Evolutionary conservation across 768 basidiomycete species (phyloP), one percentile per base, ranked within the genome.

Genomic region (Roridomyces roridus): DNA sequence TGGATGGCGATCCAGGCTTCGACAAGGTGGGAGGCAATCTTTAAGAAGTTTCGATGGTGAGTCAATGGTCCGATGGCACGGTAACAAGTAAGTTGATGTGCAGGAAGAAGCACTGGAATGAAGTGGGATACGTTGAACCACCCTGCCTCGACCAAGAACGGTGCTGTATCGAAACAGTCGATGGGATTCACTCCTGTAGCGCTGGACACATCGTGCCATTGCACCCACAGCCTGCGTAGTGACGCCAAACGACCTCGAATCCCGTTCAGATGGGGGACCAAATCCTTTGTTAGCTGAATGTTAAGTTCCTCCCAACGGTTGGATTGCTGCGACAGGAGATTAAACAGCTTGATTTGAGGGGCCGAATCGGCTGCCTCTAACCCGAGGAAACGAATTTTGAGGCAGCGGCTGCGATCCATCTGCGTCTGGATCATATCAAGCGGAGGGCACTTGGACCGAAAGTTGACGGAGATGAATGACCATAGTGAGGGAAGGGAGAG

Each of bases 401-500:
- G 23, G 12, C 1, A 17, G 9, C 18, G 40, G 14, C 35, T 23
- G 17, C 48, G 48, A 4, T n/a, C 17, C 4, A 50, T n/a, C 24
- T 40, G 48, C 7, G 48, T 21, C 39, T 28, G 34, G 2, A 40
- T n/a, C 48, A 40, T 40, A 5, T 35, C 12, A n/a, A n/a, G 10
- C 14, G 48, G 29, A 39, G 17, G 2, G 35, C 35, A 15, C 23
- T 7, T 6, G 1, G 4, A 4, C 3, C 8, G 15, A 1, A 3
- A n/a, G n/a, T n/a, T n/a, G 37, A 57, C 29, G 23, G 5, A 28
- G 10, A 57, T 14, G 17, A 6, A 10, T 7, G 56, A 51, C 56
- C 56, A 57, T 36, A 57, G 25, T 4, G 44, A 51, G n/a, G 39
- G 39, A 40, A n/a, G 8, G 20, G 39, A 6, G 17, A 40, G 39